Evolutionary conservation across 192 early-diverging fungal genomes (phyloP), one percentile per base, ranked within the genome.

Genomic region (Coemansia javaensis): DNA sequence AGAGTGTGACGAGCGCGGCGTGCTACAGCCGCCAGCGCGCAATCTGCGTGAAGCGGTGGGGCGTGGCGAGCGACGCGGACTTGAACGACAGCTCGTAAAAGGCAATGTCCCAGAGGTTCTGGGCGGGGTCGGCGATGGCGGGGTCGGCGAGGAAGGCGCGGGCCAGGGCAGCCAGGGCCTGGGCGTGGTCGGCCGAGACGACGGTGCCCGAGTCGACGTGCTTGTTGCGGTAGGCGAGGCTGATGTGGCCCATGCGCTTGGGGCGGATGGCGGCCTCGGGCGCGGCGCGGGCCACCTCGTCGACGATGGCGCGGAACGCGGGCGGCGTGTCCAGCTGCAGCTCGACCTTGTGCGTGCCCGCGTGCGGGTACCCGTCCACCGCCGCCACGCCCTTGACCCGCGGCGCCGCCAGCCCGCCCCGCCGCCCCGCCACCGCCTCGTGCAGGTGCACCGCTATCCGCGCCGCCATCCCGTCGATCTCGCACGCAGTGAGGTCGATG

Each of bases 71-170:
- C n/a, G 47, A 43, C 0, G 54, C 6, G 10, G 68, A 63, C 23
- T 60, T 59, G 52, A 44, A 56, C 14, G 68, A 49, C 30, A 64
- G 68, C 25, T 72, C 68, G 15, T 72, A 72, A 24, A 72, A 59
- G 0, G 57, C 68, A 48, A 72, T 60, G 20, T 72, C 68, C 68
- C 68, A 72, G 12, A 25, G 56, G 35, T 71, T 71, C 18, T 18
- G 22, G 8, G 11, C 50, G 8, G 47, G 31, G 18, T 55, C 48
- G 16, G 23, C 34, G 4, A 50, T 33, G 8, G 32, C 37, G 1
- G 50, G 47, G 12, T 15, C 27, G 33, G 20, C 46, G 7, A 71
- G 44, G 22, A 63, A 50, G 8, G 48, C 38, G 13, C 32, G 40
- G 1, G 68, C 68, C 50, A 71, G 27, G 2, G 24, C 35, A 7